Evolutionary conservation across 306 rosid species (phyloP), one percentile per base, ranked within the genome.

Genomic region (Vicia faba): DNA sequence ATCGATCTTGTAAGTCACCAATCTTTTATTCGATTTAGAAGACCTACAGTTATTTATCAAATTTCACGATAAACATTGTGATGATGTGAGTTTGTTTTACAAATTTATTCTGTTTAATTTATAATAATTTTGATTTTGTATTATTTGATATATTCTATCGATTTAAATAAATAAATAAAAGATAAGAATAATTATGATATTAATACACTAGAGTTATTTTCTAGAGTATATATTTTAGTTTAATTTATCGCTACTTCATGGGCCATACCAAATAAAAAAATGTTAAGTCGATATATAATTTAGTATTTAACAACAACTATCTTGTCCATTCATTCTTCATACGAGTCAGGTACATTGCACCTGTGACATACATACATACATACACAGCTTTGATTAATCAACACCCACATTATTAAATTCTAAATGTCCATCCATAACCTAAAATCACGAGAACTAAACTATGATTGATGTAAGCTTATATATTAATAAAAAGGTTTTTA

Each of bases 391-490:
- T 19, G 43, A 12, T 43, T 31, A 60, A 25, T 64, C 68, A 10
- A 13, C 25, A 18, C 33, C 6, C 46, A 2, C 38, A 38, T 5
- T 49, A 28, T 25, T 64, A 25, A 45, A 57, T 64, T 28, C 35
- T 28, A 64, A 46, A 45, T 45, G 44, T 53, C 80, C 61, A 77
- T 72, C 85, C 66, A 44, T 2, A 70, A 61, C 82, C 57, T 72
- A 64, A 75, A 69, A 58, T 80, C 86, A 81, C 83, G 95, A 83
- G 81, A 65, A 82, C 72, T 76, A 76, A 74, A 61, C 36, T 67
- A 53, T 45, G 35, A 39, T 39, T 41, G 50, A 36, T 29, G 41
- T 45, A 58, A 56, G 77, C 33, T 59, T 56, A 53, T 64, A 28
- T 55, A 74, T 54, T 69, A 50, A 63, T 4, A 12, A 33, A 55